Evolutionary conservation across 2,329 filamentous ascomycete genomes (phyloP).

Genomic region (Aschersonia sp.): DNA sequence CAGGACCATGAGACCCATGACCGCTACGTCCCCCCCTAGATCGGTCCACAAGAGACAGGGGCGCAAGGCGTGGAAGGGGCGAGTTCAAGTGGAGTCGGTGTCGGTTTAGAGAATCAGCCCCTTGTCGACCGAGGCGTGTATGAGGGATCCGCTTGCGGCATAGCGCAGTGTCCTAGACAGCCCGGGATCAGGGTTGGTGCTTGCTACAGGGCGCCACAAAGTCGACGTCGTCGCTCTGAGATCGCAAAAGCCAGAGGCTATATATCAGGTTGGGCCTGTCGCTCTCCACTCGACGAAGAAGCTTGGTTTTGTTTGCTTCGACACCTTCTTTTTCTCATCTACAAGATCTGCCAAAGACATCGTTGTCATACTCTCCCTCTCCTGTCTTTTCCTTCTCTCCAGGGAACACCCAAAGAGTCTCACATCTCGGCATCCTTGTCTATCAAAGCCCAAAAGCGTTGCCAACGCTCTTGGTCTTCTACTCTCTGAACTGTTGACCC

Average conservation of each 20-base stretch:
- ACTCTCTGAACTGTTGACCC: neutral
- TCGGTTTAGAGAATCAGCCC: neutral
- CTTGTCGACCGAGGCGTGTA: neutral
- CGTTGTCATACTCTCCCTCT: neutral
- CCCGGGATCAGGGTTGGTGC: neutral
- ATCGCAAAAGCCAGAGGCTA: neutral
- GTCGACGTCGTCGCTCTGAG: neutral
- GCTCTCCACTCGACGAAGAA: neutral
- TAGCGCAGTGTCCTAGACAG: neutral
- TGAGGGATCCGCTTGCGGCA: neutral
- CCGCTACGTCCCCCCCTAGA: neutral
- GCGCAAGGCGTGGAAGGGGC: neutral
- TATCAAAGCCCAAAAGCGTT: neutral
- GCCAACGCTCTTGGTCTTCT: neutral
- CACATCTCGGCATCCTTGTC: neutral
- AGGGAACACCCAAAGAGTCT: neutral
- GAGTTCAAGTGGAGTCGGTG: neutral
- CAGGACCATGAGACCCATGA: neutral
- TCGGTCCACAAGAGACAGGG: neutral
- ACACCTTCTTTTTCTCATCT: neutral
- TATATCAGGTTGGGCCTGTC: constrained; percentile 5
- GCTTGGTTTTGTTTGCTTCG: neutral
- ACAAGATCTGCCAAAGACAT: neutral
- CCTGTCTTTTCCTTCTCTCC: neutral
- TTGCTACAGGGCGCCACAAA: neutral